Evolutionary conservation across 768 basidiomycete species (phyloP), one percentile per base, ranked within the genome.

Genomic region (Serendipita vermifera): DNA sequence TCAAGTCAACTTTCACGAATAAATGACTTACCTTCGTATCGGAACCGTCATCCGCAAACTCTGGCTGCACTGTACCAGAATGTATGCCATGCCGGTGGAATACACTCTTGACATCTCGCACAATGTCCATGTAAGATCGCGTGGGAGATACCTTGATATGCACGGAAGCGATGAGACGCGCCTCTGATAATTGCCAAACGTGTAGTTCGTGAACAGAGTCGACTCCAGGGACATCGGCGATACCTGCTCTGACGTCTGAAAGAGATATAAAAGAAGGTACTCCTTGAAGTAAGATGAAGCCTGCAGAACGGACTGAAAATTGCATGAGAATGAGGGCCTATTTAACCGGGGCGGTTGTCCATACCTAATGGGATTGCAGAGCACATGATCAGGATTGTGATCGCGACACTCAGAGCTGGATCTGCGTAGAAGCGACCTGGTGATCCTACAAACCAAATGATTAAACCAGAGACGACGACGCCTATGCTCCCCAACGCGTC

Each of bases 401-500:
- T 98, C 56, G 97, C 76, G 62, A 99, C 75, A 68, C 87, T 90
- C 69, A 99, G 90, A 35, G 85, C 67, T 0, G 96, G 94, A 67
- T 99, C 96, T 62, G 82, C 91, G 71, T 92, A 96, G 64, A 81
- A 87, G 66, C 86, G 90, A 76, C 79, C 91, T 61, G 71, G 69
- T 81, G 87, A 93, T 26, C 79, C 71, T 1, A 85, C 82, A 58
- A 87, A 77, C 92, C 90, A 93, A 65, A 99, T 96, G 65, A 98
- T 73, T 9, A 98, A 78, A 56, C 96, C 96, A 3, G 94, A 89
- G 33, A 85, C 82, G 58, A 99, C 94, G 60, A 99, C 96, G 54
- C 96, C 96, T 59, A 98, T 87, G 68, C 98, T 98, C 53, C 96
- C 96, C 26, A 99, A 77, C 56, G 94, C 94, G 71, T 99, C 94